phyloP scores from a whole-genome alignment of 1,284 basidiomycete species.

The Coriolopsis trogii region DNA sequence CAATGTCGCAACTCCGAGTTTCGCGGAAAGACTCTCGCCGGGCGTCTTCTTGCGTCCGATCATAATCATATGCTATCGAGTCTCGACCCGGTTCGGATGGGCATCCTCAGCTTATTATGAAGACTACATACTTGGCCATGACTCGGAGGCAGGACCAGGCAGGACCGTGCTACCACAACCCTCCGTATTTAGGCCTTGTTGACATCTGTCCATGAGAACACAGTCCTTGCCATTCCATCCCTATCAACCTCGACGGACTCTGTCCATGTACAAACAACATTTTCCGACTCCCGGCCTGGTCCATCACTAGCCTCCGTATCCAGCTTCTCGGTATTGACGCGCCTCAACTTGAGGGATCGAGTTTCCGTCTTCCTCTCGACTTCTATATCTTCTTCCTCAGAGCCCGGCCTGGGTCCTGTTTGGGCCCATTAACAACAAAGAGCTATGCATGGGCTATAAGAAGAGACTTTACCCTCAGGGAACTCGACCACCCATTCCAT shows the following conservation, averaged over 20 bases:
- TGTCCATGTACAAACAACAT: constrained; percentile 4
- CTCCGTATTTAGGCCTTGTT: no score
- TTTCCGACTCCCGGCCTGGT: no score
- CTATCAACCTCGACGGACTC: neutral
- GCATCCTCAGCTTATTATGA: no score
- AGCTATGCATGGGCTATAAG: neutral
- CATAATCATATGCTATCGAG: neutral
- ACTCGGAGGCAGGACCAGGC: no score
- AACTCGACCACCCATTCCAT: constrained; percentile 25
- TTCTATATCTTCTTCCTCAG: neutral
- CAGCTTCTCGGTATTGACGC: neutral
- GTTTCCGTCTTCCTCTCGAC: neutral
- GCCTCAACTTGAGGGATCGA: neutral
- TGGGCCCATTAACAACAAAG: neutral
- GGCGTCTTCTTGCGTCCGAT: neutral
- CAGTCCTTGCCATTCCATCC: neutral
- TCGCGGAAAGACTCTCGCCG: neutral
- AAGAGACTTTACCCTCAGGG: constrained; percentile 3
- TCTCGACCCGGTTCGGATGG: no score
- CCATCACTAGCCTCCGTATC: neutral
- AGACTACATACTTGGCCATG: no score
- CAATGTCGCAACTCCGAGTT: constrained; percentile 11
- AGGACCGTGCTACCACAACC: no score
- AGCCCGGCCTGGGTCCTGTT: neutral
- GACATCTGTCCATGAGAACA: constrained; percentile 1